Percentiles rank a stretch among this genome's conserved stretches.
Evolutionary conservation across 768 basidiomycete species (phyloP).

Genomic region (Clathrus columnatus): DNA sequence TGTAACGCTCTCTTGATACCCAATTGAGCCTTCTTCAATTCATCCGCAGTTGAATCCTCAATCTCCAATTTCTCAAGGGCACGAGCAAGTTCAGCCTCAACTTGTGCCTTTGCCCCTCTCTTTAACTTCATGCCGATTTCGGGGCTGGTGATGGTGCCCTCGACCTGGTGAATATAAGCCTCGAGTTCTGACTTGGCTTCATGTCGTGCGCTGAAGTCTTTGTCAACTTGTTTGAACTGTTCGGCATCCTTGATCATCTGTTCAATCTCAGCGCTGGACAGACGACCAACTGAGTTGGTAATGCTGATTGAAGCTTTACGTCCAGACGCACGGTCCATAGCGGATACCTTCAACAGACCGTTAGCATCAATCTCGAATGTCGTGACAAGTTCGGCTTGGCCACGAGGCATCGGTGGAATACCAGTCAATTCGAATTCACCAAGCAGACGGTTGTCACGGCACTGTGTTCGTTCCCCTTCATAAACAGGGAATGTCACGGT

Average conservation of each 20-base stretch:
- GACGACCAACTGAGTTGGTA: slow-evolving; percentile 98
- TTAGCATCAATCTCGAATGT: slow-evolving; percentile 99
- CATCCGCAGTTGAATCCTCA: slow-evolving; percentile 87
- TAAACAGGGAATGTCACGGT: slow-evolving; percentile 99
- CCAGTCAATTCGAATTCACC: slow-evolving; percentile 99
- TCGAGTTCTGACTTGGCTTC: slow-evolving; percentile 98
- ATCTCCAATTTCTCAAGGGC: slow-evolving; percentile 98
- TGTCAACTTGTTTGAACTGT: slow-evolving; percentile 92
- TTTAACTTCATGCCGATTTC: slow-evolving; percentile 99
- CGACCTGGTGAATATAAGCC: slow-evolving; percentile 94
- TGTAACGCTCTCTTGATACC: slow-evolving; percentile 94
- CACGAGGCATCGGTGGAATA: slow-evolving; percentile 98
- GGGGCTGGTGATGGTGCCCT: slow-evolving; percentile 90
- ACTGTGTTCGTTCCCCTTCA: slow-evolving; percentile 99
- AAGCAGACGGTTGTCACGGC: slow-evolving; percentile 97
- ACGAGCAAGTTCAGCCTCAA: slow-evolving; percentile 96
- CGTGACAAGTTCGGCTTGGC: slow-evolving; percentile 98
- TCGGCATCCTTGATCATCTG: slow-evolving; percentile 99
- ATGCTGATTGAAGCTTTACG: slow-evolving; percentile 95
- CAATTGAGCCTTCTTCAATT: slow-evolving; percentile 93
- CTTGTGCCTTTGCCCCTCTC: slow-evolving; percentile 88
- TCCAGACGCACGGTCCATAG: slow-evolving; percentile 95
- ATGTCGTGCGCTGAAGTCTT: slow-evolving; percentile 96
- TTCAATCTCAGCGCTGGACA: slow-evolving; percentile 95
- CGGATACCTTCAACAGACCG: slow-evolving; percentile 97